Base-by-base conservation (phyloP, 164 flowering plant species). In the Tetracentron sinense region DNA sequence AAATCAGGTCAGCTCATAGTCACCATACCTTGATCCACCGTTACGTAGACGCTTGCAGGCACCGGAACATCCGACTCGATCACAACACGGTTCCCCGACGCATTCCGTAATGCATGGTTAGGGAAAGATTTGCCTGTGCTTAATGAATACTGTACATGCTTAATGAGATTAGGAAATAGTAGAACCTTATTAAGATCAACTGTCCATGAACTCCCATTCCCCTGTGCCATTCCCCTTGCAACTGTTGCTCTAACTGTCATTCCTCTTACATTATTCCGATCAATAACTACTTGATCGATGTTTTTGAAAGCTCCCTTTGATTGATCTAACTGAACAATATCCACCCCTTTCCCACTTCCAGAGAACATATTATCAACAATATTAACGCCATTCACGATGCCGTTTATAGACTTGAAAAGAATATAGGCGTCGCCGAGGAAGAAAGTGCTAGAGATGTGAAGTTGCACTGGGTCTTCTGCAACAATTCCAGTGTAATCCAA, bases 381-480 rank as follows among this genome's bases (percentile, higher is more conserved):
- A 44, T 67, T 88, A 15, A 94, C 83, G 1, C 96, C 99, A 4
- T 63, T 72, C 0, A 68, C 72, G 0, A 79, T 70, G 0, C 99
- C 99, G 14, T 78, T 77, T 0, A 88, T 56, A 0, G 99, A 94
- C 70, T 85, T 87, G 20, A 94, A 65, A 0, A 68, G 58, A 46
- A 94, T 66, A 27, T 31, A 82, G 1, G 87, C 96, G 60, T 89
- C 93, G 0, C 99, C 97, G 0, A 94, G 83, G 81, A 94, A 91
- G 63, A 94, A 89, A 8, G 80, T 69, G 51, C 67, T 78, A 0
- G 93, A 63, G 51, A 94, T 70, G 11, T 71, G 75, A 15, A 91
- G 87, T 66, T 91, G 96, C 2, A 91, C 88, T 0, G 97, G 99
- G 54, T 94, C 99, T 65, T 94, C 99, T 0, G 95, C 96, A 0